A percentile compares a stretch with the other conserved stretches of the same genome.
phyloP scores from a whole-genome alignment of 306 rosid genomes.

The Ochetophila trinervis region DNA sequence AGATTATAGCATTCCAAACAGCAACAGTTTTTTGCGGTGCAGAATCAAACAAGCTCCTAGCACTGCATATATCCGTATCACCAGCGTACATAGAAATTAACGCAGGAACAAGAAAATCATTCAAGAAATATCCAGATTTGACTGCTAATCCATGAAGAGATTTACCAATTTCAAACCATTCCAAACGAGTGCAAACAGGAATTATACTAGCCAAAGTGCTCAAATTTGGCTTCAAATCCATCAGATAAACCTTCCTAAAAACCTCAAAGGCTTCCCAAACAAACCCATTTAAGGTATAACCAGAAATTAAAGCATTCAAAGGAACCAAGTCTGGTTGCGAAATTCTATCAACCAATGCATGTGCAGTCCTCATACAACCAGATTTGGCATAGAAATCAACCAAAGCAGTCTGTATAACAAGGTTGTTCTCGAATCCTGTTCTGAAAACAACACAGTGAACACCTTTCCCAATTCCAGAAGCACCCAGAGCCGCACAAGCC shows the following conservation, averaged over 20 bases:
- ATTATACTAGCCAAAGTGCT: constrained; percentile 37
- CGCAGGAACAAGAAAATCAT: constrained; percentile 31
- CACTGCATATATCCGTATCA: constrained; percentile 15
- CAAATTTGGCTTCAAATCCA: constrained; percentile 31
- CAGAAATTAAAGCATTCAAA: constrained; percentile 34
- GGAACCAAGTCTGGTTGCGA: constrained; percentile 33
- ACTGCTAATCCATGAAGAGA: constrained; percentile 32
- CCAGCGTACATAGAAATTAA: constrained; percentile 35
- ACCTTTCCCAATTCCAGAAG: constrained; percentile 16
- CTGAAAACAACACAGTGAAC: constrained; percentile 29
- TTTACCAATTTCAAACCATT: constrained; percentile 21
- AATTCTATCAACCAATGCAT: constrained; percentile 28
- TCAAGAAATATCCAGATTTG: constrained; percentile 26
- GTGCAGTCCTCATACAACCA: constrained; percentile 25
- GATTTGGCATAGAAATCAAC: constrained; percentile 26
- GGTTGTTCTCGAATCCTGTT: constrained; percentile 29
- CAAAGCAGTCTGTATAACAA: constrained; percentile 31
- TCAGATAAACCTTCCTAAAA: constrained; percentile 16
- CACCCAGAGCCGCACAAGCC: constrained; percentile 35
- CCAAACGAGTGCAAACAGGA: constrained; percentile 37
- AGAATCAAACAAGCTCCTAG: constrained; percentile 33
- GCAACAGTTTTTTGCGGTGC: constrained; percentile 15
- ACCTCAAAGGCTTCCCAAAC: constrained; percentile 27
- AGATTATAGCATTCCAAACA: constrained; percentile 36
- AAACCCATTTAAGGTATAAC: constrained; percentile 31